Evolutionary conservation across 371 early-diverging fungal genomes (phyloP).

Genomic region (Mucor indicus): DNA sequence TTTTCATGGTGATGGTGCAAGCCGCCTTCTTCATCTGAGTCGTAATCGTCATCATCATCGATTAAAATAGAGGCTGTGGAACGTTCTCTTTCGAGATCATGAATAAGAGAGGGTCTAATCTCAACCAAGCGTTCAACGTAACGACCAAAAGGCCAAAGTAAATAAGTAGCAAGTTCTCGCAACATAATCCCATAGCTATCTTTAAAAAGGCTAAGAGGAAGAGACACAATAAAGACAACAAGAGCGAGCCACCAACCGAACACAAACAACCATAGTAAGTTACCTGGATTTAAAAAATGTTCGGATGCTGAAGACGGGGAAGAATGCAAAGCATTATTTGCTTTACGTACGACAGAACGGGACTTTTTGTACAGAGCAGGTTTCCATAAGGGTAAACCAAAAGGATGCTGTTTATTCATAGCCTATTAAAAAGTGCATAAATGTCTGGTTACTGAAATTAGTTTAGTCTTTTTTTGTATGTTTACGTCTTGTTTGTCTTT

Average conservation of each 20-base stretch:
- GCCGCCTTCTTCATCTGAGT: constrained; percentile 8
- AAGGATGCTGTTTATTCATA: constrained; percentile 87
- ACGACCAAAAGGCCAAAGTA: constrained; percentile 94
- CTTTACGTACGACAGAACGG: constrained; percentile 79
- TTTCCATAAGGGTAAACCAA: constrained; percentile 96
- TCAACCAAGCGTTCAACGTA: constrained; percentile 67
- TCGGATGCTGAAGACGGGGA: constrained; percentile 65
- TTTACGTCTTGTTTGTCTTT: constrained; percentile 68
- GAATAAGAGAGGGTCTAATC: constrained; percentile 22
- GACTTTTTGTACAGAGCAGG: constrained; percentile 95
- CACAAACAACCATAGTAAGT: constrained; percentile 81
- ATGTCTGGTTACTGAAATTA: background rate
- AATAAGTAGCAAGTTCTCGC: constrained; percentile 69
- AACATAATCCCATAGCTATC: constrained; percentile 65
- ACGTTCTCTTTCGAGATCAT: constrained; percentile 10
- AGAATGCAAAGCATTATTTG: constrained; percentile 82
- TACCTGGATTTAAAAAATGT: constrained; percentile 76
- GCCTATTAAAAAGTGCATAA: constrained; percentile 52
- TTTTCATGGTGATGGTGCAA: constrained; percentile 8
- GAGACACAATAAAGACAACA: constrained; percentile 57
- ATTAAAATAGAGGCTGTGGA: constrained; percentile 4
- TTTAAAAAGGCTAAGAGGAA: constrained; percentile 53
- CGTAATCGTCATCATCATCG: constrained; percentile 15
- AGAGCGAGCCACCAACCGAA: constrained; percentile 92
- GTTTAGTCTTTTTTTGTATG: background rate